A percentile compares a stretch with the other conserved stretches of the same genome.
These are phyloP conservation scores for Cordyceps militaris DNA, from an alignment of 2,329 filamentous ascomycete genomes.

Conservation along the genomic window DNA sequence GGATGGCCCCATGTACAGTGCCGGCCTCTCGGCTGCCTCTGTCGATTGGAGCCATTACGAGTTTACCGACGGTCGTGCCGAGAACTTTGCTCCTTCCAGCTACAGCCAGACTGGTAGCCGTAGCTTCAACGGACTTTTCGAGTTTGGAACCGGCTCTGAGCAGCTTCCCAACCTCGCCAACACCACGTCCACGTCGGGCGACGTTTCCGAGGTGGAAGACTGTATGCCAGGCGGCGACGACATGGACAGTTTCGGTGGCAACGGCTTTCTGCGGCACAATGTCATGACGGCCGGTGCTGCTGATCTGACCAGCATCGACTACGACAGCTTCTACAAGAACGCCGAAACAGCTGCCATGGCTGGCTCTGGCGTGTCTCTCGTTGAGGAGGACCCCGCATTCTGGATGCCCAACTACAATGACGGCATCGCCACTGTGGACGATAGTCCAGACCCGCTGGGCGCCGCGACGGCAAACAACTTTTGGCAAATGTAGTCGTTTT, in stretches of 20 bases:
- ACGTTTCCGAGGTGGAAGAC: constrained; percentile 61
- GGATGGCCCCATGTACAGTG: constrained; percentile 55
- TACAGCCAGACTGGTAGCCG: constrained; percentile 47
- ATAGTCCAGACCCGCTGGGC: constrained; percentile 28
- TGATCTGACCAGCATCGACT: constrained; percentile 45
- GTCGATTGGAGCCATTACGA: constrained; percentile 42
- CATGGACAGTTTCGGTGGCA: constrained; percentile 39
- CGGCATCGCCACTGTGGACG: constrained; percentile 28
- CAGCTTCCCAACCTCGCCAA: constrained; percentile 48
- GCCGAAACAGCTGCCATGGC: constrained; percentile 35
- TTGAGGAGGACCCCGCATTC: constrained; percentile 45
- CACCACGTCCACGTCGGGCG: constrained; percentile 56
- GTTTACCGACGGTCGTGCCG: constrained; percentile 36
- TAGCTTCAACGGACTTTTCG: constrained; percentile 45
- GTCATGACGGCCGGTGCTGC: constrained; percentile 31
- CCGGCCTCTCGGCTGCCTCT: constrained; percentile 50
- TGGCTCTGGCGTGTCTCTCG: constrained; percentile 38
- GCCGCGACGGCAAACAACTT: constrained; percentile 25
- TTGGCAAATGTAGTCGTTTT: constrained; percentile 27
- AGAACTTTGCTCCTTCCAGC: constrained; percentile 45
- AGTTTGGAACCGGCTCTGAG: constrained; percentile 46
- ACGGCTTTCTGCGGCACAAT: constrained; percentile 41
- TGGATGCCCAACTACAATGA: constrained; percentile 42
- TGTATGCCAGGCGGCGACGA: constrained; percentile 41
- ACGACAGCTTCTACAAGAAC: constrained; percentile 49